Base-by-base conservation (phyloP, 2,329 filamentous ascomycete genomes). In the Zymoseptoria brevis region DNA sequence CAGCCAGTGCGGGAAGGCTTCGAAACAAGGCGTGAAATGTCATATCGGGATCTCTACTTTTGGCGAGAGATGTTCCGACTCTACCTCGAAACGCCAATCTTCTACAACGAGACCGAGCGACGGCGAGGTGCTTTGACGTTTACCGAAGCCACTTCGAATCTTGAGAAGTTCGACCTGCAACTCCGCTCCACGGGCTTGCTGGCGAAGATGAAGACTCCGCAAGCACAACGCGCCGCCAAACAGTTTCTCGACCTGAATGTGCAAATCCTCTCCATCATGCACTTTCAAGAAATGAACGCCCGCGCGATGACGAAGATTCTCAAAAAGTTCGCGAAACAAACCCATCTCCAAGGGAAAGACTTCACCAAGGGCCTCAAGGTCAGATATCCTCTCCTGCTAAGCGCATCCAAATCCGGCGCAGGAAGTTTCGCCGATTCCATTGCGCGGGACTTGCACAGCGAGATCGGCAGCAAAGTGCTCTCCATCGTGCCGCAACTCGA, bases 281-380 rank as follows among this genome's bases (percentile, higher is more conserved):
- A 87, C 60, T 96, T 95, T 66, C 89, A 92, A 68, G 90, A 94
- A 70, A 85, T 95, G 64, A 95, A 96, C 68, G 83, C 84, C 64
- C 82, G 82, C 29, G 90, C 90, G 0, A 84, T 94, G 67, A 78
- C 78, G 35, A 96, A 96, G 73, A 96, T 96, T 55, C 75, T 96
- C 56, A 96, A 96, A 73, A 96, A 91, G 85, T 96, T 96, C 71
- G 89, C 94, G 74, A 96, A 96, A 74, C 83, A 85, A 60, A 96
- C 90, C 1, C 84, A 87, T 0, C 78, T 95, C 19, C 85, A 87
- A 24, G 85, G 66, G 9, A 61, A 69, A 24, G 41, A 60, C 6
- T 72, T 72, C 55, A 57, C 69, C 49, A 62, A 61, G 2, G 64
- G 60, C 11, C 60, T 72, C 13, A 57, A 64, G 22, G 57, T 60